phyloP scores from a whole-genome alignment of 768 basidiomycete species.

The Boletales sp. region DNA sequence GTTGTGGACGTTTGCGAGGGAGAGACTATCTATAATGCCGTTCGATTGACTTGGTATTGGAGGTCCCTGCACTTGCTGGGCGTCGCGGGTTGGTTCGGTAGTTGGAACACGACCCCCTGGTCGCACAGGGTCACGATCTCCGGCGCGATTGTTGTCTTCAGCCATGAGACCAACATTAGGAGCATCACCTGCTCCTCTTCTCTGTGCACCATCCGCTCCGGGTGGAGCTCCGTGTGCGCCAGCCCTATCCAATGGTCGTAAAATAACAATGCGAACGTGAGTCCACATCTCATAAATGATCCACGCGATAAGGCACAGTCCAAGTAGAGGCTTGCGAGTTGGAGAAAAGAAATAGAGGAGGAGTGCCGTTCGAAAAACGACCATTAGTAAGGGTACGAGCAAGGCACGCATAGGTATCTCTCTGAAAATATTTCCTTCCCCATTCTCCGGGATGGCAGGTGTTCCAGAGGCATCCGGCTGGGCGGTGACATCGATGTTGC shows the following conservation, averaged over 20 bases:
- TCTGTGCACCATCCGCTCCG: constrained; percentile 20
- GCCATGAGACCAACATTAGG: constrained; percentile 17
- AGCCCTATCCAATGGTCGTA: constrained; percentile 37
- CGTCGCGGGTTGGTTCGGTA: constrained; percentile 12
- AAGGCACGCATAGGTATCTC: constrained; percentile 66
- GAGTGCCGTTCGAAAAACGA: constrained; percentile 63
- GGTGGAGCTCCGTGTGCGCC: constrained; percentile 19
- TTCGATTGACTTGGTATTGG: constrained; percentile 29
- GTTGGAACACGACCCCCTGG: constrained; percentile 14
- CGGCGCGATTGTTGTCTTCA: constrained; percentile 13
- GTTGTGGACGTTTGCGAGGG: constrained; percentile 51
- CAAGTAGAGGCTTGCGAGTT: constrained; percentile 67
- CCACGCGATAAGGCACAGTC: constrained; percentile 63
- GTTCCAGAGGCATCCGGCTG: constrained; percentile 17
- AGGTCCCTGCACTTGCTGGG: constrained; percentile 26
- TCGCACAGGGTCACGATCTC: constrained; percentile 13
- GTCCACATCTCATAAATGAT: constrained; percentile 75
- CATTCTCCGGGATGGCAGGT: constrained; percentile 15
- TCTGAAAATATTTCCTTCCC: constrained; percentile 38
- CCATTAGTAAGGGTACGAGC: constrained; percentile 61
- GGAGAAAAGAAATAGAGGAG: constrained; percentile 78
- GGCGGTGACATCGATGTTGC: constrained; percentile 15
- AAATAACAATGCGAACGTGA: constrained; percentile 49
- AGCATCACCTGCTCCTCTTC: constrained; percentile 19
- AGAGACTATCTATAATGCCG: constrained; percentile 46